These are phyloP conservation scores for Dorcoceras hygrometricum DNA, from an alignment of 257 asterid genomes.

Conservation along the genomic window DNA sequence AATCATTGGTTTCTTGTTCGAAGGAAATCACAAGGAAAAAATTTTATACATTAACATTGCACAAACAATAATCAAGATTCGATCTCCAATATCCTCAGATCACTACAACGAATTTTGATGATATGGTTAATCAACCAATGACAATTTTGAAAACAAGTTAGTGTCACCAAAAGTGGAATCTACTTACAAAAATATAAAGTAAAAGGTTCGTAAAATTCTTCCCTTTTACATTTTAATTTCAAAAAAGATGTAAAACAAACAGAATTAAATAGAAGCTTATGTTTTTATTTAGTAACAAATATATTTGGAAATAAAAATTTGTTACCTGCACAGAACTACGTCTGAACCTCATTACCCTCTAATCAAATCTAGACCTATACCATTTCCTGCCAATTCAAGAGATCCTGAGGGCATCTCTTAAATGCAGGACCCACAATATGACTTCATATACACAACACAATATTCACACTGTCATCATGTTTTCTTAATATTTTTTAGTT, in stretches of 20 bases:
- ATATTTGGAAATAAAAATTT: too few species aligned
- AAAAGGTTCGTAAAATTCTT: too few species aligned
- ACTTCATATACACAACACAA: background rate
- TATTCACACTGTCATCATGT: background rate
- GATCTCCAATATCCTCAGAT: background rate
- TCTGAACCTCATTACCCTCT: background rate
- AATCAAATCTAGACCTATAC: background rate
- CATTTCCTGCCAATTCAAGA: constrained; percentile 8
- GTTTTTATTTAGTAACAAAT: too few species aligned
- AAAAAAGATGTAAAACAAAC: too few species aligned
- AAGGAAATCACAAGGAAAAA: constrained; percentile 13
- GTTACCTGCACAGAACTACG: constrained; percentile 6
- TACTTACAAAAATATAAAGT: too few species aligned
- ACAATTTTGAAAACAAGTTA: too few species aligned
- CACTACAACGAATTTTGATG: background rate
- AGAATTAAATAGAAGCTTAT: too few species aligned
- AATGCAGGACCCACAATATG: constrained; percentile 5
- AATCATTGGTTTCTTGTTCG: constrained; percentile 7
- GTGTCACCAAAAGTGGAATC: too few species aligned
- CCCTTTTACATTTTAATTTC: too few species aligned
- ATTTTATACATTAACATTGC: constrained; percentile 10
- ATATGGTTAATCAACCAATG: constrained; percentile 10
- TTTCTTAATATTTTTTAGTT: background rate
- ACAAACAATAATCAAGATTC: constrained; percentile 10
- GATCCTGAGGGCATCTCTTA: constrained; percentile 9